phyloP scores from a whole-genome alignment of 371 early-diverging fungal genomes.

The Vittaforma corneae region DNA sequence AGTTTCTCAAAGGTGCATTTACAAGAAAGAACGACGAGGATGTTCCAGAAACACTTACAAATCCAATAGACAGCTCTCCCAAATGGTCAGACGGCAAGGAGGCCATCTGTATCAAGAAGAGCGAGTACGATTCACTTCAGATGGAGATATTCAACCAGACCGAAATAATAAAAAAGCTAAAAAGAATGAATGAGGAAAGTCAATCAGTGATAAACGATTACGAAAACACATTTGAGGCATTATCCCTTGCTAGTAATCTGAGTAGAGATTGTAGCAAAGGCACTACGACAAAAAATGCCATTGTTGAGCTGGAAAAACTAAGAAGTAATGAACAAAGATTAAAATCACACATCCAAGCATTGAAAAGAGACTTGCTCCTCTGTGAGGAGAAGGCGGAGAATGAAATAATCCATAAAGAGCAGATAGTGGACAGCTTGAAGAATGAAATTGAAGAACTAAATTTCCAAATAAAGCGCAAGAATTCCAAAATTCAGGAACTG shows the following conservation, averaged over 20 bases:
- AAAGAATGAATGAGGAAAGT: constrained; percentile 28
- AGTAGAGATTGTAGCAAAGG: constrained; percentile 13
- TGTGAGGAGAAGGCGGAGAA: constrained; percentile 27
- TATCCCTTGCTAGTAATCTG: constrained; percentile 23
- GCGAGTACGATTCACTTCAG: constrained; percentile 2
- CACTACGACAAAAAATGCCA: background rate
- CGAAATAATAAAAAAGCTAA: constrained; percentile 11
- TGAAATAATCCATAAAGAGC: background rate
- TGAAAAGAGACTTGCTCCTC: constrained; percentile 34
- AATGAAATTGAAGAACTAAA: constrained; percentile 2
- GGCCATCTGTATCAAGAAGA: constrained; percentile 2
- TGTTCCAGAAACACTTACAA: too few relatives aligned
- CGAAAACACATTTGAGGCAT: constrained; percentile 30
- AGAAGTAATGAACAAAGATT: constrained; percentile 19
- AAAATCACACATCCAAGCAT: constrained; percentile 32
- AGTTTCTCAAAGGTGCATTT: too few relatives aligned
- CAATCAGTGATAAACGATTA: constrained; percentile 20
- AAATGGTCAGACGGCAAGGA: constrained; percentile 3
- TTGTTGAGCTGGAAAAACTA: constrained; percentile 23
- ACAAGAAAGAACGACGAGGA: too few relatives aligned
- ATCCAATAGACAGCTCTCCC: too few relatives aligned
- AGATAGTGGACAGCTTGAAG: constrained; percentile 4
- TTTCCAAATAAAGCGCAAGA: background rate
- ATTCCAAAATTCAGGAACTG: background rate
- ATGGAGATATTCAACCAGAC: background rate